phyloP scores from a whole-genome alignment of 805 yeast species.

The Cyberlindnera bimundalis region DNA sequence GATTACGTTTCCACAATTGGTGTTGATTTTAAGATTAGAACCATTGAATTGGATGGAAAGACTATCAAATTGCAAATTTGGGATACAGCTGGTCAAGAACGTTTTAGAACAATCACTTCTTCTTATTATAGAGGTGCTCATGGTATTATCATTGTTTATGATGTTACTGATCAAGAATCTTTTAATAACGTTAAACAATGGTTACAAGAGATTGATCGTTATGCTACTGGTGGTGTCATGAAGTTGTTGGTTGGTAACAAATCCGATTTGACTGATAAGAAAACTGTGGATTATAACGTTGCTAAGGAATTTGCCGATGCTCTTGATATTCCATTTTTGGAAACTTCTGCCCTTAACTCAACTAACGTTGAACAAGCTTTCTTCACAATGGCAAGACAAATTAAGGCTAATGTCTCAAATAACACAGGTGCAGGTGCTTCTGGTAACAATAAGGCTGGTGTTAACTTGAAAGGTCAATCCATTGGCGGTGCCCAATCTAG shows the following conservation, averaged over 20 bases:
- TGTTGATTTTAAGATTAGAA: conserved; percentile 88
- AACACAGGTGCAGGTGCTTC: conserved; percentile 34
- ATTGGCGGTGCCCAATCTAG: conserved; percentile 33
- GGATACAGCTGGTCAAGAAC: conserved; percentile 99
- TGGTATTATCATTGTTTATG: conserved; percentile 96
- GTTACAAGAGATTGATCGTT: conserved; percentile 97
- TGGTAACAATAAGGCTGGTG: conserved; percentile 54
- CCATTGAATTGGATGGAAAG: conserved; percentile 93
- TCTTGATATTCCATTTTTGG: conserved; percentile 89
- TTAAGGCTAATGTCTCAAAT: conserved; percentile 89
- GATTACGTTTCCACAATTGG: conserved; percentile 98
- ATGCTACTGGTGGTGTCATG: conserved; percentile 96
- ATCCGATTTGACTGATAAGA: conserved; percentile 89
- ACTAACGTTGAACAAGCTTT: conserved; percentile 98
- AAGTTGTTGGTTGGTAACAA: conserved; percentile 95
- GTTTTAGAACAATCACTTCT: conserved; percentile 96
- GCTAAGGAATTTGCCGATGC: conserved; percentile 98
- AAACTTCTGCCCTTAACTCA: conserved; percentile 91
- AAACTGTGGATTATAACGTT: conserved; percentile 91
- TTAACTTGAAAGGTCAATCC: conserved; percentile 70
- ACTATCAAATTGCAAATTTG: conserved; percentile 96
- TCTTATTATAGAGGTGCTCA: conserved; percentile 98
- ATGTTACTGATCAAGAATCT: conserved; percentile 95
- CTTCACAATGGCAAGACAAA: conserved; percentile 97
- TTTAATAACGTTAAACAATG: conserved; percentile 97